Evolutionary conservation across 2,329 filamentous ascomycete genomes (phyloP), one percentile per base, ranked within the genome.

Genomic region (Dactylellina drechsleri): DNA sequence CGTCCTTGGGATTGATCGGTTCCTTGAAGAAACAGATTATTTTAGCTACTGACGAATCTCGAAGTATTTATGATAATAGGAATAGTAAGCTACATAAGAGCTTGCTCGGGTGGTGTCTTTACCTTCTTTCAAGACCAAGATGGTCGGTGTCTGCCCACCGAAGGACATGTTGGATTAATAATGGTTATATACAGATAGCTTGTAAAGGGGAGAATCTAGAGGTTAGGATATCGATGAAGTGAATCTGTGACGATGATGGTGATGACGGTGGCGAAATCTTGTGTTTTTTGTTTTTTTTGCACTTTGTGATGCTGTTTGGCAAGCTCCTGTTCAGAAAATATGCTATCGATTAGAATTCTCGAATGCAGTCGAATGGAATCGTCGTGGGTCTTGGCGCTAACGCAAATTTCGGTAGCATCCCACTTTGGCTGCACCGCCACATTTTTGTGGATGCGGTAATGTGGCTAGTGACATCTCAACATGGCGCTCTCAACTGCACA

Each of bases 111-210:
- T 61, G 28, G 10, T 5, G 45, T 5, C 18, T n/a, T 90, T 82
- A 96, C 93, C 93, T 87, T 97, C 94, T 86, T 95, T 96, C 82
- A 98, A 89, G 86, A 98, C 93, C 84, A 98, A 92, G 83, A 97
- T 97, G 80, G 94, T 97, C 83, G 94, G 94, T 82, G 94, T 95
- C 85, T 97, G 94, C 82, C 93, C 93, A 85, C 92, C 92, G 86
- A 97, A 97, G 83, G 93, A 96, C 93, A 97, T 97, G 79, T 76
- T 86, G 80, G 43, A 61, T 70, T 54, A 47, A 20, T 49, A 16
- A 31, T 53, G 28, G 31, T 50, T n/a, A 18, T 20, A 52, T 18
- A 52, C 47, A 16, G 10, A 36, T 36, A 36, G 6, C 31, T 36
- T 36, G 31, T 7, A 36, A 36, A 36, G 10, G 31, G 31, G 31